Conservation (phyloP, 805 yeast genomes). For the Maudiozyma barnettii region DNA sequence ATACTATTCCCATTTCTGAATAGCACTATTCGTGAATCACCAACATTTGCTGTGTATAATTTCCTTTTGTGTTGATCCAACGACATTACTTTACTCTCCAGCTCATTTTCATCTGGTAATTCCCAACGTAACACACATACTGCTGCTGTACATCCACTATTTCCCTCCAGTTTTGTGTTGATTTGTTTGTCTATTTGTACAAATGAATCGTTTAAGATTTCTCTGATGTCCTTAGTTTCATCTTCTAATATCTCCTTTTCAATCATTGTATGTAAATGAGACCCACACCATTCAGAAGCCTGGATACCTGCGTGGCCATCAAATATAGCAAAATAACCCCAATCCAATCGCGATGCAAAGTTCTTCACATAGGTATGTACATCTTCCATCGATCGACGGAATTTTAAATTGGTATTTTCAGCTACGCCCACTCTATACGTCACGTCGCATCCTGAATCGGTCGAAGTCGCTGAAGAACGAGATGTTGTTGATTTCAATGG, state of each 20-base stretch:
- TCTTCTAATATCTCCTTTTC: conserved; percentile 46
- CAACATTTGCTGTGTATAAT: conserved; percentile 90
- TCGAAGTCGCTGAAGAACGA: not conserved
- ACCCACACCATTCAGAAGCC: conserved; percentile 92
- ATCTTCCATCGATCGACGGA: conserved; percentile 89
- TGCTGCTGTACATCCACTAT: conserved; percentile 91
- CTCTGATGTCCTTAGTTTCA: conserved; percentile 48
- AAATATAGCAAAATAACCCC: conserved; percentile 92
- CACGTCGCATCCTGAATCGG: conserved; percentile 29
- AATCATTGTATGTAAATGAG: conserved; percentile 61
- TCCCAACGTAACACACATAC: conserved; percentile 91
- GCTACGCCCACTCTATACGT: conserved; percentile 83
- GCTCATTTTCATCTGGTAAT: conserved; percentile 15
- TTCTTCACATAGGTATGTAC: conserved; percentile 89
- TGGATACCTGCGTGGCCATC: conserved; percentile 97
- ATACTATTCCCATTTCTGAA: conserved; percentile 66
- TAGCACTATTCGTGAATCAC: conserved; percentile 80
- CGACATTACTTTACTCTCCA: conserved; percentile 11
- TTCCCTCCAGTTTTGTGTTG: conserved; percentile 49
- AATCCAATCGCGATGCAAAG: conserved; percentile 80
- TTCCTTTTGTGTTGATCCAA: conserved; percentile 48
- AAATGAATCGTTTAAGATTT: conserved; percentile 60
- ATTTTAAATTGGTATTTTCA: conserved; percentile 76
- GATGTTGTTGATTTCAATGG: not conserved
- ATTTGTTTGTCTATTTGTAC: conserved; percentile 65